Conservation (phyloP, 2,329 filamentous ascomycete species). For the Monosporascus sp. region DNA sequence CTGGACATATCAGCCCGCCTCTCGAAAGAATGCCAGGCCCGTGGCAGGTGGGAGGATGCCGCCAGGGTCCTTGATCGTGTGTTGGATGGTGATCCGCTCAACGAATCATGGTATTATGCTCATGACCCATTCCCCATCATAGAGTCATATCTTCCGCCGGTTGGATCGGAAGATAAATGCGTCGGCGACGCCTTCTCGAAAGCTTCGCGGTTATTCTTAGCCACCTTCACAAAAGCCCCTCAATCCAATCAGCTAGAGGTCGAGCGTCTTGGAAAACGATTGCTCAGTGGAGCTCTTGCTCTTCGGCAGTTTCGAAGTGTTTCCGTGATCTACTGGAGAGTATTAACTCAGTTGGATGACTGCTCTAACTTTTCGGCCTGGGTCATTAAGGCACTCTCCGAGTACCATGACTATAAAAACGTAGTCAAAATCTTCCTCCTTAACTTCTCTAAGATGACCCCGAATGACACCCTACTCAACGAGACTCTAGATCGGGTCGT, state of each 20-base stretch:
- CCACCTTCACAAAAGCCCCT: conserved; percentile 21
- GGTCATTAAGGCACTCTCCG: conserved; percentile 26
- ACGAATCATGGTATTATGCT: conserved; percentile 30
- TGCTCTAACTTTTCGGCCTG: conserved; percentile 22
- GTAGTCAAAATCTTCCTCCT: conserved; percentile 30
- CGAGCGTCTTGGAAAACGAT: conserved; percentile 17
- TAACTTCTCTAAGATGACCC: conserved; percentile 23
- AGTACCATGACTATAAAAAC: conserved; percentile 23
- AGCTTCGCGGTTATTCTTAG: conserved; percentile 28
- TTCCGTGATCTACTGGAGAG: conserved; percentile 28
- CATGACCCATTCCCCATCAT: conserved; percentile 31
- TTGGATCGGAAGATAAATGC: conserved; percentile 3
- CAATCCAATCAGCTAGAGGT: conserved; percentile 5
- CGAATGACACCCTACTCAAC: conserved; percentile 14
- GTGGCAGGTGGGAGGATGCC: conserved; percentile 26
- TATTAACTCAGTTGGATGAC: conserved; percentile 18
- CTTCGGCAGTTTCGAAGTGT: conserved; percentile 12
- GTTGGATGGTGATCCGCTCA: conserved; percentile 20
- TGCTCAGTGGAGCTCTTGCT: conserved; percentile 26
- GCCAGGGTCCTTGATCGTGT: conserved; percentile 24
- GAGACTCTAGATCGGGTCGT: conserved; percentile 27
- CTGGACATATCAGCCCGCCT: conserved; percentile 24
- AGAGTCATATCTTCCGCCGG: conserved; percentile 18
- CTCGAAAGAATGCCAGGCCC: conserved; percentile 27
- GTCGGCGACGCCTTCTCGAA: conserved; percentile 9